phyloP scores from a whole-genome alignment of 495 filamentous ascomycete genomes.

The Friedmanniomyces endolithicus region DNA sequence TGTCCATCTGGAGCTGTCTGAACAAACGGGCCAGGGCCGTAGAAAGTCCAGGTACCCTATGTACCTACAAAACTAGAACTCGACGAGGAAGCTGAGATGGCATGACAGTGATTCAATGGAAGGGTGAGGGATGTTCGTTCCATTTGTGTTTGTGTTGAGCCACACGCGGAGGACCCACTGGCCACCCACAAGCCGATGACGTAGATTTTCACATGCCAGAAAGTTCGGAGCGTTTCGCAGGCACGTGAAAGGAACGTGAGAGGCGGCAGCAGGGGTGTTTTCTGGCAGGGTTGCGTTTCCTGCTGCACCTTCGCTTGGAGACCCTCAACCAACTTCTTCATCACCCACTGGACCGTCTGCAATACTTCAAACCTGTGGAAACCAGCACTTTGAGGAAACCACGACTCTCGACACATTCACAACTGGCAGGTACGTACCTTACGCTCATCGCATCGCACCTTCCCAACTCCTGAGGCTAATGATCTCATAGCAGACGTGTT shows the following conservation, averaged over 20 bases:
- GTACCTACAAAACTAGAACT: no score
- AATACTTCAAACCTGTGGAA: no score
- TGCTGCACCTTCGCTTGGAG: no score
- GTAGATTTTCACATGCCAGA: background rate
- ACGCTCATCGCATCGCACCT: background rate
- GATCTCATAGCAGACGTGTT: background rate
- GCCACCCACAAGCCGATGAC: background rate
- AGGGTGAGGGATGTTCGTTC: no score
- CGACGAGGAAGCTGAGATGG: no score
- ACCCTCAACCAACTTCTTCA: background rate
- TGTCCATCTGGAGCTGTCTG: no score
- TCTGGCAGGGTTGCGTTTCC: no score
- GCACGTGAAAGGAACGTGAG: background rate
- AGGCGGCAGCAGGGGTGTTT: background rate
- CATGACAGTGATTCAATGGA: no score
- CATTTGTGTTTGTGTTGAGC: background rate
- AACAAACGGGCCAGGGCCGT: no score
- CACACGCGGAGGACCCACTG: background rate
- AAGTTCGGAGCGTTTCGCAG: background rate
- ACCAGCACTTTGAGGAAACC: no score
- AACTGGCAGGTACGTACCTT: background rate
- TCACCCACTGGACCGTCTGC: background rate
- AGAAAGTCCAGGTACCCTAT: no score
- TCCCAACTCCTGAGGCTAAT: background rate
- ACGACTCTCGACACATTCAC: background rate